Evolutionary conservation across 805 yeast species (phyloP).

Genomic region (Saccharomyces mikatae): DNA sequence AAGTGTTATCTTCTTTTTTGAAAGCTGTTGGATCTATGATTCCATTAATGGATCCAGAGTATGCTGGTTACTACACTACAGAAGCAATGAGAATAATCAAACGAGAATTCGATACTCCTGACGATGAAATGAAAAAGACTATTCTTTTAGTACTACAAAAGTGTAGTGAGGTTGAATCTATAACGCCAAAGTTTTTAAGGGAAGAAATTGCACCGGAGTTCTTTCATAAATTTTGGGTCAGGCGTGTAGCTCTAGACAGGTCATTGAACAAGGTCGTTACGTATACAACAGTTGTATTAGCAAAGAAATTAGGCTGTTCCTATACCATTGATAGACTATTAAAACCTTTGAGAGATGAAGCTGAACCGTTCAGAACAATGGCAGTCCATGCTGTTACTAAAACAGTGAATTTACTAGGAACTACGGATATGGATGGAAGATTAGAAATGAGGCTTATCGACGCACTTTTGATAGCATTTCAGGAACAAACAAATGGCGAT

Average conservation of each 20-base stretch:
- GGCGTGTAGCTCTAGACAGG: slow-evolving; percentile 67
- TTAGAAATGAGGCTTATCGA: slow-evolving; percentile 65
- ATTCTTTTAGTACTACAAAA: slow-evolving; percentile 61
- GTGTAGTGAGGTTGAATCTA: slow-evolving; percentile 53
- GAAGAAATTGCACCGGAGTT: slow-evolving; percentile 53
- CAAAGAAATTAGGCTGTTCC: slow-evolving; percentile 59
- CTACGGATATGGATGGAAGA: slow-evolving; percentile 53
- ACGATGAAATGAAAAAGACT: slow-evolving; percentile 76
- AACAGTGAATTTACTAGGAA: slow-evolving; percentile 43
- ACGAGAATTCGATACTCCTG: slow-evolving; percentile 73
- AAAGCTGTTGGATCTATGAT: slow-evolving; percentile 71
- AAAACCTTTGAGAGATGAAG: slow-evolving; percentile 63
- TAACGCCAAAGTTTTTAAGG: slow-evolving; percentile 42
- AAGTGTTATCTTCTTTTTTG: slow-evolving; percentile 64
- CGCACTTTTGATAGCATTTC: slow-evolving; percentile 72
- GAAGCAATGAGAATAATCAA: slow-evolving; percentile 61
- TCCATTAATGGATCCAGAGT: slow-evolving; percentile 81
- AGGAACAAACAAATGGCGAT: slow-evolving; percentile 62
- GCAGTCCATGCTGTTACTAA: slow-evolving; percentile 61
- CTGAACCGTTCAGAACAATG: slow-evolving; percentile 74
- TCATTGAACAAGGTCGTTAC: slow-evolving; percentile 53
- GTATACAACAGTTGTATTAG: slow-evolving; percentile 60
- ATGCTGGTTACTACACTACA: slow-evolving; percentile 66
- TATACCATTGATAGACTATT: slow-evolving; percentile 51
- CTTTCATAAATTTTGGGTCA: slow-evolving; percentile 68